Percentiles rank a stretch among this genome's conserved stretches.
Conservation (phyloP, 108 stramenopile genomes). For the Nitzschia palea region DNA sequence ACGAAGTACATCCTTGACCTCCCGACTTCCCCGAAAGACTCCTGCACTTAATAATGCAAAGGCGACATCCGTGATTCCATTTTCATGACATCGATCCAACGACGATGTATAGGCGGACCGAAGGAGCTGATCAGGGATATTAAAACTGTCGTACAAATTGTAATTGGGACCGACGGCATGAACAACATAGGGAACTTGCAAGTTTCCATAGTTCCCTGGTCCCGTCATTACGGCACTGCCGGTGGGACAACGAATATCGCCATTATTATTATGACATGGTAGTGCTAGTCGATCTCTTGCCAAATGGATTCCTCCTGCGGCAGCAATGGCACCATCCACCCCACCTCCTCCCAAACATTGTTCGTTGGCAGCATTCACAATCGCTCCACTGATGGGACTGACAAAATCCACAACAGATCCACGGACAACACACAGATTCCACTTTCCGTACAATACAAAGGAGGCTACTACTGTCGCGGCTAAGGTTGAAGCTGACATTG, state of each 20-base stretch:
- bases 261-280: slow-evolving; percentile 16
- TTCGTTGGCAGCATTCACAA: slow-evolving; percentile 87
- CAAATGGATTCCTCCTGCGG: slow-evolving; percentile 65
- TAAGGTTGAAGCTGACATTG: too few relatives aligned
- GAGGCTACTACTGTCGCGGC: too few relatives aligned
- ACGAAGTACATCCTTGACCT: slow-evolving; percentile 49
- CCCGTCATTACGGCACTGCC: slow-evolving; percentile 73
- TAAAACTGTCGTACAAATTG: slow-evolving; percentile 6
- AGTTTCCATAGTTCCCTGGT: slow-evolving; percentile 52
- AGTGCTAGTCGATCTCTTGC: slow-evolving; percentile 49
- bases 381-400: slow-evolving; percentile 42
- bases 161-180: slow-evolving; percentile 91
- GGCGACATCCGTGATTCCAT: slow-evolving; percentile 57
- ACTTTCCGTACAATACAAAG: too few relatives aligned
- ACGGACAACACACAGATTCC: not conserved
- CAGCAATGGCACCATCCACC: slow-evolving; percentile 83
- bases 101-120: slow-evolving; percentile 50
- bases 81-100: slow-evolving; percentile 38
- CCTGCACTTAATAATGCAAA: slow-evolving; percentile 80
- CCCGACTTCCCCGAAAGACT: slow-evolving; percentile 60
- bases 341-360: slow-evolving; percentile 84
- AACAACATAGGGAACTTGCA: slow-evolving; percentile 60
- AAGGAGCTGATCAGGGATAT: slow-evolving; percentile 41
- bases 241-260: slow-evolving; percentile 53
- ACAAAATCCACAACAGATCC: slow-evolving; percentile 19